phyloP scores from a whole-genome alignment of 148 eudicot species.

The Rhododendron simsii region DNA sequence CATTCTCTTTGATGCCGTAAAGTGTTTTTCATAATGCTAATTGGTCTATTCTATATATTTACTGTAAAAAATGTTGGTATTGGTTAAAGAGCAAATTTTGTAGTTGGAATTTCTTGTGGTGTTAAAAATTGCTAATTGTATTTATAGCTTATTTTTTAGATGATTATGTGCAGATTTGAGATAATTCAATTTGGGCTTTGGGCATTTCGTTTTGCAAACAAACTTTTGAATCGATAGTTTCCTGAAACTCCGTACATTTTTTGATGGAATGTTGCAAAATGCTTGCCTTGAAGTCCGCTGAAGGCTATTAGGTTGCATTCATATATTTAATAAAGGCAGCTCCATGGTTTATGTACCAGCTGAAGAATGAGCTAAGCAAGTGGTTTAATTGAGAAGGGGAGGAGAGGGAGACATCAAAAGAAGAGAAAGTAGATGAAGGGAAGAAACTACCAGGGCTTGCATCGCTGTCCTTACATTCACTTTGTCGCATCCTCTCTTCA shows the following conservation, averaged over 20 bases:
- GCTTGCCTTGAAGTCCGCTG: neutral
- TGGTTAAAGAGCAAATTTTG: neutral
- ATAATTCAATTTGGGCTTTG: neutral
- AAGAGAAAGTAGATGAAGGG: neutral
- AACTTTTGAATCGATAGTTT: neutral
- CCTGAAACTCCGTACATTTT: neutral
- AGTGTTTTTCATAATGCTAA: neutral
- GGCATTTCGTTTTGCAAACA: neutral
- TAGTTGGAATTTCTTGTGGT: neutral
- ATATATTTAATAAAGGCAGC: neutral
- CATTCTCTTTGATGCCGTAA: conserved; percentile 12
- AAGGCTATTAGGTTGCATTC: neutral
- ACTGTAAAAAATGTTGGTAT: neutral
- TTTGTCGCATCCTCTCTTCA: neutral
- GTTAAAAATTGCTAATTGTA: neutral
- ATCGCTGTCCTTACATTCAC: neutral
- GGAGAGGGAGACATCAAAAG: neutral
- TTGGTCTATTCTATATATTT: neutral
- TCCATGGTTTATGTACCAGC: neutral
- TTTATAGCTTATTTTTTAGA: neutral
- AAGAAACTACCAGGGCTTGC: neutral
- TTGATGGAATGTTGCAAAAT: neutral
- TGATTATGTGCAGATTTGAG: neutral
- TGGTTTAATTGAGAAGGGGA: neutral
- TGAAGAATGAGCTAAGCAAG: neutral